Conservation (phyloP, 2,329 filamentous ascomycete genomes). For the Thielaviopsis punctulata region DNA sequence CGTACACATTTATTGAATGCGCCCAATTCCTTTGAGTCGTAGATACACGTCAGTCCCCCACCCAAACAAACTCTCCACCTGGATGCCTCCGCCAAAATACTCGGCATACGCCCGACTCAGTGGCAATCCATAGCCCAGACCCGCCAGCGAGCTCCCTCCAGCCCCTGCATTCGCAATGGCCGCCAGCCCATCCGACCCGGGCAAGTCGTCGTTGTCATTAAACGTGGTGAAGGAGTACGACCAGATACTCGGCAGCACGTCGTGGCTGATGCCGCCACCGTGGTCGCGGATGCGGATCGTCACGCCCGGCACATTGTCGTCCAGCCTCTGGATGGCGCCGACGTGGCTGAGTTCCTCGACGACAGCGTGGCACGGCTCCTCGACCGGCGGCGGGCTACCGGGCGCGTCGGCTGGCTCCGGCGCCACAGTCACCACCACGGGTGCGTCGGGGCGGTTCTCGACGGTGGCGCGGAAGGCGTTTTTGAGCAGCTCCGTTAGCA, state of each 20-base stretch:
- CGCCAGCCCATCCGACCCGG: slow-evolving; percentile 34
- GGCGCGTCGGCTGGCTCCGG: slow-evolving; percentile 33
- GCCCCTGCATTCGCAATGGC: slow-evolving; percentile 55
- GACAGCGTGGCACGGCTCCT: neutral
- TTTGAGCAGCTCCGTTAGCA: slow-evolving; percentile 88
- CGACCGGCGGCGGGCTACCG: slow-evolving; percentile 11
- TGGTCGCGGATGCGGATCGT: slow-evolving; percentile 90
- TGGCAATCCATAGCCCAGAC: slow-evolving; percentile 81
- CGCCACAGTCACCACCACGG: slow-evolving; percentile 84
- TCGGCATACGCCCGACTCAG: slow-evolving; percentile 87
- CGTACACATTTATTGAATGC: slow-evolving; percentile 23
- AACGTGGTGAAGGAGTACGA: slow-evolving; percentile 97
- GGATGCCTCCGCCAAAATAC: slow-evolving; percentile 92
- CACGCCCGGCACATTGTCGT: slow-evolving; percentile 60
- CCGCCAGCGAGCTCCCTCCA: slow-evolving; percentile 72
- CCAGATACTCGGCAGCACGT: slow-evolving; percentile 77
- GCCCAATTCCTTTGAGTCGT: slow-evolving; percentile 44
- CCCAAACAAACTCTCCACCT: slow-evolving; percentile 86
- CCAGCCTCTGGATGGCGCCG: slow-evolving; percentile 34
- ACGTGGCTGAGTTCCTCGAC: slow-evolving; percentile 6
- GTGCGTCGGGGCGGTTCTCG: slow-evolving; percentile 60
- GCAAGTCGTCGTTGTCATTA: slow-evolving; percentile 33
- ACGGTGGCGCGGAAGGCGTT: slow-evolving; percentile 91
- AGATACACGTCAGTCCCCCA: slow-evolving; percentile 68
- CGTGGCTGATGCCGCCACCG: slow-evolving; percentile 81